Evolutionary conservation across 768 basidiomycete genomes (phyloP).

Genomic region (Lactarius akahatsu): DNA sequence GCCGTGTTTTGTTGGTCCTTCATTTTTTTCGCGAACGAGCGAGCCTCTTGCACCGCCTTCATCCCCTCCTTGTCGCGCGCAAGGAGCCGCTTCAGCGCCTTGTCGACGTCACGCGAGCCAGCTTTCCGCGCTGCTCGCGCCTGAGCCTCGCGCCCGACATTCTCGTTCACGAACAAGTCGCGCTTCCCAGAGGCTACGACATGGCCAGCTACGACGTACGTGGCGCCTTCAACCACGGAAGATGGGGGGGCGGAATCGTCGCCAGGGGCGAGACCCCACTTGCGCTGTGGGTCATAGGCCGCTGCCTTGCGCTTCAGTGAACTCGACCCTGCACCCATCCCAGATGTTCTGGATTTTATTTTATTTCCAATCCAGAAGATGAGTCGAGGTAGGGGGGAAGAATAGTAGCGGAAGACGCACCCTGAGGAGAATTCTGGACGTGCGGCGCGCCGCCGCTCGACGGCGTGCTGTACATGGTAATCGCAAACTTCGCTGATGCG

Average conservation of each 20-base stretch:
- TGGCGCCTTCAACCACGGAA: conserved; percentile 43
- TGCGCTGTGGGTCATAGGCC: conserved; percentile 64
- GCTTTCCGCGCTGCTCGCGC: conserved; percentile 67
- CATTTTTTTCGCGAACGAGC: conserved; percentile 44
- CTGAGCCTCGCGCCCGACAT: conserved; percentile 76
- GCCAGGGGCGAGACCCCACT: conserved; percentile 72
- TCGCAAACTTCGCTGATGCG: conserved; percentile 87
- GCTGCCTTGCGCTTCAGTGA: conserved; percentile 41
- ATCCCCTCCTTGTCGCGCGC: conserved; percentile 67
- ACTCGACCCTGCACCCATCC: conserved; percentile 46
- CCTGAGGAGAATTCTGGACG: conserved; percentile 85
- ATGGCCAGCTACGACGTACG: conserved; percentile 82
- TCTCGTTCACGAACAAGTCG: conserved; percentile 61
- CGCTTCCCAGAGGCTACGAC: conserved; percentile 52
- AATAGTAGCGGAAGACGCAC: conserved; percentile 45
- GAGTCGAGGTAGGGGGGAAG: neutral
- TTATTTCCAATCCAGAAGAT: neutral
- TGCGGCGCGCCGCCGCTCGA: conserved; percentile 68
- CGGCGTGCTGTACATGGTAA: conserved; percentile 82
- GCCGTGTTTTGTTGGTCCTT: conserved; percentile 27
- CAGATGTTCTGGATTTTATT: conserved; percentile 57
- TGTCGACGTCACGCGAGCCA: conserved; percentile 59
- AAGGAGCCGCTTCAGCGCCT: conserved; percentile 56
- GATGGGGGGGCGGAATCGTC: conserved; percentile 33
- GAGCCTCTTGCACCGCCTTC: conserved; percentile 59